Percentiles rank a stretch among this genome's conserved stretches.
Conservation (phyloP, 2,329 filamentous ascomycete species). For the Dactylellina cionopaga region DNA sequence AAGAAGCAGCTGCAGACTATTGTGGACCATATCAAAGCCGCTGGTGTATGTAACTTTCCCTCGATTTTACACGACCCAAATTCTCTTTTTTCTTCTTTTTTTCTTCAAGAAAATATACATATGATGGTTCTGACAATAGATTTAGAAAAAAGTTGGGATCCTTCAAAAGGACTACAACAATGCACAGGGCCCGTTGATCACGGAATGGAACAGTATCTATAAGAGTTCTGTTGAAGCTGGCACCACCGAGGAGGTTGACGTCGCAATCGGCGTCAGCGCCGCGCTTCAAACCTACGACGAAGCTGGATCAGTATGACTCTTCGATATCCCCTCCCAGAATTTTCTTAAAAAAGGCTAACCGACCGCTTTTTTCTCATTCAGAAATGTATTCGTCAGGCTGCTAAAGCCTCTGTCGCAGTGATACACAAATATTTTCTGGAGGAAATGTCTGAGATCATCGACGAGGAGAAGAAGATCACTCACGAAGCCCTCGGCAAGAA, state of each 20-base stretch:
- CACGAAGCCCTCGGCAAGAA: constrained; percentile 87
- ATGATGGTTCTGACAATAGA: constrained; percentile 41
- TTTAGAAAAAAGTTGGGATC: constrained; percentile 86
- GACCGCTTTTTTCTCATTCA: constrained; percentile 56
- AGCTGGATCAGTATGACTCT: constrained; percentile 75
- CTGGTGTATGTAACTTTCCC: constrained; percentile 73
- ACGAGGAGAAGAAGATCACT: constrained; percentile 96
- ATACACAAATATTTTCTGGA: constrained; percentile 98
- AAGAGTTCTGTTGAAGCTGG: constrained; percentile 72
- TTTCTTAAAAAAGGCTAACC: neutral
- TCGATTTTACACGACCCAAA: neutral
- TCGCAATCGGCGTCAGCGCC: constrained; percentile 69
- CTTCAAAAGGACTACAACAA: constrained; percentile 83
- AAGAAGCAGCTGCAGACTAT: constrained; percentile 88
- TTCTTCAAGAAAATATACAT: too few relatives aligned
- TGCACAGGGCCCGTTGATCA: constrained; percentile 79
- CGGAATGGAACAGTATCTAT: constrained; percentile 92
- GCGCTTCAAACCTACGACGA: constrained; percentile 95
- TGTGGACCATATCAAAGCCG: constrained; percentile 83
- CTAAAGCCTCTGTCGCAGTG: constrained; percentile 89
- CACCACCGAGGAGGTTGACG: constrained; percentile 87
- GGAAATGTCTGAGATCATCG: constrained; percentile 95
- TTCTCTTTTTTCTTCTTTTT: neutral
- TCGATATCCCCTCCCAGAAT: constrained; percentile 25
- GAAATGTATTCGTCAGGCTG: constrained; percentile 92